Conservation (phyloP, 129 eudicot genomes). For the Pseudognaphalium luteoalbum region DNA sequence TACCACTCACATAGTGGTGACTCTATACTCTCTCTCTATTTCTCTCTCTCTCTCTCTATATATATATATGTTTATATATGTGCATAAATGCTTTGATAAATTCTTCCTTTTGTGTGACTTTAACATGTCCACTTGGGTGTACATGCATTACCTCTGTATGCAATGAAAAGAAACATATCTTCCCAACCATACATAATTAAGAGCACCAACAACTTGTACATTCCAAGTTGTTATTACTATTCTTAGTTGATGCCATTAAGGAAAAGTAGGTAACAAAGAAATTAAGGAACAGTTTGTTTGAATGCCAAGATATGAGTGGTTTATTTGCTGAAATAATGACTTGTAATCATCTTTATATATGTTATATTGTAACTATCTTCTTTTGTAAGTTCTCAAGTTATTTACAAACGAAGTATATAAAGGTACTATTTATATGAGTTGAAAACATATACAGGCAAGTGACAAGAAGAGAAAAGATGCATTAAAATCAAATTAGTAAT, state of each 20-base stretch:
- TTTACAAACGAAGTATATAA: too few relatives aligned
- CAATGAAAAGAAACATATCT: constrained; percentile 11
- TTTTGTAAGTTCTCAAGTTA: too few relatives aligned
- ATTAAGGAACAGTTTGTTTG: not conserved
- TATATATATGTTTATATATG: constrained; percentile 10
- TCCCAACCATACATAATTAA: constrained; percentile 10
- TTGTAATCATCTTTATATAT: too few relatives aligned
- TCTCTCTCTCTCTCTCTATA: too few relatives aligned
- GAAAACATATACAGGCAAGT: constrained; percentile 39
- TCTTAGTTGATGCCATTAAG: not conserved
- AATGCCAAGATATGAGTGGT: not conserved
- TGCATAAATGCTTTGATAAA: constrained; percentile 20
- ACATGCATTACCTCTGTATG: constrained; percentile 11
- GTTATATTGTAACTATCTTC: too few relatives aligned
- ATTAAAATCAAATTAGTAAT: constrained; percentile 27
- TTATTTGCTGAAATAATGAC: not conserved
- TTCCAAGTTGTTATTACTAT: constrained; percentile 11
- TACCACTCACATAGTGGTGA: constrained; percentile 38
- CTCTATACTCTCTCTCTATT: too few relatives aligned
- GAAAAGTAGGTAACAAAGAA: not conserved
- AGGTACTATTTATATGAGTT: not conserved
- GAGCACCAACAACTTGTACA: constrained; percentile 23
- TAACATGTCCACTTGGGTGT: constrained; percentile 37
- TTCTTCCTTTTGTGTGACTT: constrained; percentile 36
- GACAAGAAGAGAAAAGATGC: constrained; percentile 17